Conservation (phyloP, 108 stramenopile species). For the Aurantiochytrium sp. region DNA sequence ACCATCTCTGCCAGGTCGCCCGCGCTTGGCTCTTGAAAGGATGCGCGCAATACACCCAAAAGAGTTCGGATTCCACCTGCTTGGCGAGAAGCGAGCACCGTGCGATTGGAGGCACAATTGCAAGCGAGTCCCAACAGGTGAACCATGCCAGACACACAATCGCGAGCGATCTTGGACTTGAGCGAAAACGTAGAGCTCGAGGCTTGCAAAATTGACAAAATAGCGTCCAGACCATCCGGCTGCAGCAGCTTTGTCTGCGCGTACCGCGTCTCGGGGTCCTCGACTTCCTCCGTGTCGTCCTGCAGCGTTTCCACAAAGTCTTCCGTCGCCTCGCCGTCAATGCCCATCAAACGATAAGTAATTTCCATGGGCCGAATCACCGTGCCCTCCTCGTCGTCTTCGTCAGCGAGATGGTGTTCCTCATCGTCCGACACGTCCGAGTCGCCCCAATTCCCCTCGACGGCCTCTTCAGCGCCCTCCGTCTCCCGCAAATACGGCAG, state of each 20-base stretch:
- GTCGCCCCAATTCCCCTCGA: neutral
- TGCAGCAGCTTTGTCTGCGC: neutral
- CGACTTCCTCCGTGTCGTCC: neutral
- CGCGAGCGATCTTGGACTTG: neutral
- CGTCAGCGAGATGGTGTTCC: neutral
- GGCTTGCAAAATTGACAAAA: neutral
- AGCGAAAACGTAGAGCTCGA: neutral
- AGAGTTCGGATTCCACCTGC: neutral
- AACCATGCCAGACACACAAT: neutral
- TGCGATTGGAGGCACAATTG: neutral
- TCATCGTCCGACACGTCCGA: neutral
- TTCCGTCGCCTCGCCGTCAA: slow-evolving; percentile 21
- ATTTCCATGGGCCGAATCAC: slow-evolving; percentile 14
- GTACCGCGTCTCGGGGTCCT: neutral
- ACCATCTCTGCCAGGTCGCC: neutral
- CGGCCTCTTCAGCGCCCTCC: neutral
- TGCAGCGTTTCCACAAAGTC: neutral
- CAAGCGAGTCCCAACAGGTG: neutral
- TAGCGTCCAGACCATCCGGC: neutral
- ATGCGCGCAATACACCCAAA: neutral
- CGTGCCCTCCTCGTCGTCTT: neutral
- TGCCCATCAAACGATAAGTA: neutral
- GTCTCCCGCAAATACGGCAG: neutral
- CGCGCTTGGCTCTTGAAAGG: neutral
- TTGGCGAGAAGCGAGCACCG: neutral